These are phyloP conservation scores for Xylariomycetidae sp. DNA, from an alignment of 2,329 filamentous ascomycete species.

Conservation along the genomic window DNA sequence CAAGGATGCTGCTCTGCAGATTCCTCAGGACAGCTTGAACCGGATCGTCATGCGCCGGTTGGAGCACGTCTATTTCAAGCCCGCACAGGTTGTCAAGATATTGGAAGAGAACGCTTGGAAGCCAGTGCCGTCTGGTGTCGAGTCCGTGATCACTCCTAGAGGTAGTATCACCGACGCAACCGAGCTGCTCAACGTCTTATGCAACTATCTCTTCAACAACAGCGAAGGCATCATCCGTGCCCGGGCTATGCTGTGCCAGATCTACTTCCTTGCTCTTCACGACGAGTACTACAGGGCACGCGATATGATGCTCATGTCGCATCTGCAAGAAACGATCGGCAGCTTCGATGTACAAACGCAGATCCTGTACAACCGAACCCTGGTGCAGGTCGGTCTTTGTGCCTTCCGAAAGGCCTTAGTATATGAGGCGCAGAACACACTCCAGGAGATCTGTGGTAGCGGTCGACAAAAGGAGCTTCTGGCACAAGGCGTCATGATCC, in stretches of 20 bases:
- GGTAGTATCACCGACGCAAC: constrained; percentile 62
- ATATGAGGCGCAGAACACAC: constrained; percentile 94
- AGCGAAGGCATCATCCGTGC: constrained; percentile 95
- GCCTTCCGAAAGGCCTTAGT: constrained; percentile 96
- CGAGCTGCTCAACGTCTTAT: constrained; percentile 77
- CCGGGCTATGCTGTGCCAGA: constrained; percentile 95
- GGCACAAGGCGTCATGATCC: constrained; percentile 96
- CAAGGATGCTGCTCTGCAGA: constrained; percentile 65
- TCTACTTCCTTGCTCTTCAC: constrained; percentile 96
- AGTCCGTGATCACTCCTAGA: constrained; percentile 79
- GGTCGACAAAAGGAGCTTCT: constrained; percentile 97
- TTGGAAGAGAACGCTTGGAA: constrained; percentile 95
- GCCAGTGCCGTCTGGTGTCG: constrained; percentile 60
- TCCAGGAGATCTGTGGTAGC: constrained; percentile 97
- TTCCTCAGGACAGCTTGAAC: constrained; percentile 84
- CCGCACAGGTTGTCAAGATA: constrained; percentile 85
- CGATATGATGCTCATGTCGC: constrained; percentile 99
- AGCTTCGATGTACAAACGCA: constrained; percentile 97
- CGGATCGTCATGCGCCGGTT: constrained; percentile 88
- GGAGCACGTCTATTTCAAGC: constrained; percentile 99
- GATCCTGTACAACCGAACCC: constrained; percentile 96
- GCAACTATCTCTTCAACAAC: constrained; percentile 90
- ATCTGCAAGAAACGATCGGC: constrained; percentile 93
- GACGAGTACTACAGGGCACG: constrained; percentile 97
- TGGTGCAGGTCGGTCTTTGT: constrained; percentile 96